Percentiles rank a stretch among this genome's conserved stretches.
Evolutionary conservation across 192 early-diverging fungal genomes (phyloP).

Genomic region (Mortierella hygrophila): DNA sequence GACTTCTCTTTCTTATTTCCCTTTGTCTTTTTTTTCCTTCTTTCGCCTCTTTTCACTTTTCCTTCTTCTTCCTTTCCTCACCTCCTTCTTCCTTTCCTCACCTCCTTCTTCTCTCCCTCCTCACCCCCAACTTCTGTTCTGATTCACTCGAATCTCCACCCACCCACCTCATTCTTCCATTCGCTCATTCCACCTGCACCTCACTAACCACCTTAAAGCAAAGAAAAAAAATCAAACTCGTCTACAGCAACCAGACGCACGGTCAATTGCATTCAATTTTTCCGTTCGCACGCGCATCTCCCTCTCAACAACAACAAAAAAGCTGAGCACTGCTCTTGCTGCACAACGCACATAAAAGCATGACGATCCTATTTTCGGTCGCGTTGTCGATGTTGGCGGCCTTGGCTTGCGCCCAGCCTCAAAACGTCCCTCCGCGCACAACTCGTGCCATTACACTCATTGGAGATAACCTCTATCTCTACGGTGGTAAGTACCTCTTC

Average conservation of each 20-base stretch:
- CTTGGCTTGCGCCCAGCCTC: constrained; percentile 38
- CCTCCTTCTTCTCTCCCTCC: not conserved
- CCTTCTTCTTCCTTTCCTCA: not conserved
- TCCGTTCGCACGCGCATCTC: not conserved
- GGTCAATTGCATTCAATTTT: not conserved
- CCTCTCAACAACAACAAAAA: not conserved
- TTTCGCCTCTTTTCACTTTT: not conserved
- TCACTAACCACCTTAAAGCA: not conserved
- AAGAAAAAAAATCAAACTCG: not conserved
- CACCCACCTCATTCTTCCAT: not conserved
- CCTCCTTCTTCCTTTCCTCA: not conserved
- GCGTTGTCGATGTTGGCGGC: constrained; percentile 16
- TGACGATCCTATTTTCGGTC: constrained; percentile 7
- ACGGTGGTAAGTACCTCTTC: constrained; percentile 27
- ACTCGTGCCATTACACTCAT: constrained; percentile 37
- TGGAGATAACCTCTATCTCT: constrained; percentile 39
- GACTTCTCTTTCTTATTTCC: not conserved
- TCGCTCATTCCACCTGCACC: not conserved
- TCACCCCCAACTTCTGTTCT: not conserved
- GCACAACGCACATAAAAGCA: not conserved
- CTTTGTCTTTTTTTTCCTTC: constrained; percentile 9
- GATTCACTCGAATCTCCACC: constrained; percentile 3
- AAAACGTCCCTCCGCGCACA: constrained; percentile 20
- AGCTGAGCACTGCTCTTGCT: not conserved
- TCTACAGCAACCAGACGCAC: not conserved